Conservation (phyloP, 495 filamentous ascomycete genomes). For the Lindgomyces ingoldianus region DNA sequence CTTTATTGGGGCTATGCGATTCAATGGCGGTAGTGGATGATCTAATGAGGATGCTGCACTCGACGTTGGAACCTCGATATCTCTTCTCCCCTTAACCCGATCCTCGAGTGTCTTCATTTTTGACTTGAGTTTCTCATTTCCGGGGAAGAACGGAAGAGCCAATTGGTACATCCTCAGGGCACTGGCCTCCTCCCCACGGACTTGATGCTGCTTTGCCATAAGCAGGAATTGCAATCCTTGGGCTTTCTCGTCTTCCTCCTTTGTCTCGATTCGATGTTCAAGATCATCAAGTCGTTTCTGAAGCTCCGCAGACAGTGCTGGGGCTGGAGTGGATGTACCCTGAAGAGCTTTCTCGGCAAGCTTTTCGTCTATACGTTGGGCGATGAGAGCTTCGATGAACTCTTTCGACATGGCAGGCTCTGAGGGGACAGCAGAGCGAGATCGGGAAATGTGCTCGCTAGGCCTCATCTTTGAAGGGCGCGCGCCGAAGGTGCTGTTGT, state of each 20-base stretch:
- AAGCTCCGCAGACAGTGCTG: slow-evolving; percentile 70
- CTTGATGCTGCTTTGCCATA: slow-evolving; percentile 89
- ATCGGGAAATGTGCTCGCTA: slow-evolving; percentile 35
- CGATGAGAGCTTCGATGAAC: slow-evolving; percentile 87
- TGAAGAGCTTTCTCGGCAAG: slow-evolving; percentile 68
- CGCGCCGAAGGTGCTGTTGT: slow-evolving; percentile 9
- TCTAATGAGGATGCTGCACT: neutral
- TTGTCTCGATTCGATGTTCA: slow-evolving; percentile 76
- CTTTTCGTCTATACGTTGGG: slow-evolving; percentile 86
- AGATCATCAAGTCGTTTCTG: slow-evolving; percentile 78
- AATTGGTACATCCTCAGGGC: slow-evolving; percentile 85
- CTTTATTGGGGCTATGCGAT: slow-evolving; percentile 9
- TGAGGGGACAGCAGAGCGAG: slow-evolving; percentile 25
- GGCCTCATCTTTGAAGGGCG: slow-evolving; percentile 40
- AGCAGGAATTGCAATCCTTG: slow-evolving; percentile 79
- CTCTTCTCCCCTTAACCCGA: slow-evolving; percentile 55
- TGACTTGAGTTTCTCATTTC: slow-evolving; percentile 72
- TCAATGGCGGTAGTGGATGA: neutral
- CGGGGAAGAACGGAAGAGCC: slow-evolving; percentile 81
- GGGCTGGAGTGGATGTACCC: slow-evolving; percentile 42
- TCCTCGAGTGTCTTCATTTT: slow-evolving; percentile 75
- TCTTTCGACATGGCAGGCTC: slow-evolving; percentile 61
- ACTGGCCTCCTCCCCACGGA: slow-evolving; percentile 71
- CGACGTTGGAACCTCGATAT: slow-evolving; percentile 31
- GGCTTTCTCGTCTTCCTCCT: slow-evolving; percentile 68